phyloP scores from a whole-genome alignment of 139 green algal genomes.

The Micromonas pusilla region DNA sequence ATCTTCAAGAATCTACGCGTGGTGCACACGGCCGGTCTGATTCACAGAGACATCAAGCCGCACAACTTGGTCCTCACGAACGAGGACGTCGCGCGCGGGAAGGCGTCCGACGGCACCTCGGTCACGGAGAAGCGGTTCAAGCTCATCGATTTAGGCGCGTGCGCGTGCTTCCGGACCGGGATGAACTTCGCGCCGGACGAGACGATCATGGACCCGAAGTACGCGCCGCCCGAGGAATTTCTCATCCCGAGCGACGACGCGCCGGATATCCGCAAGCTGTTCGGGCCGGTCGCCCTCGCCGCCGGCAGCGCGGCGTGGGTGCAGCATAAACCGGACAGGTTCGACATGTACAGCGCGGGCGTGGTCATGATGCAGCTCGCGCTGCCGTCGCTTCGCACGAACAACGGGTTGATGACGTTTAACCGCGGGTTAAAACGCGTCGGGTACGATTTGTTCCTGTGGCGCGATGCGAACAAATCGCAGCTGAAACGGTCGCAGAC shows the following conservation, averaged over 20 bases:
- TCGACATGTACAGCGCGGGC: slow-evolving; percentile 50
- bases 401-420: slow-evolving; percentile 42
- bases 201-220: slow-evolving; percentile 49
- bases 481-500: slow-evolving; percentile 11
- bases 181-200: slow-evolving; percentile 52
- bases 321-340: slow-evolving; percentile 46
- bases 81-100: slow-evolving; percentile 1
- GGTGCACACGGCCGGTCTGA: slow-evolving; percentile 42
- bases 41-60: slow-evolving; percentile 52
- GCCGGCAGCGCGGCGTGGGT: slow-evolving; percentile 22
- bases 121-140: slow-evolving; percentile 34
- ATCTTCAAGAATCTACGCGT: slow-evolving; percentile 33
- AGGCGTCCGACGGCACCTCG: not conserved
- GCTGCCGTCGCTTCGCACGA: slow-evolving; percentile 40
- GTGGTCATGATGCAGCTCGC: slow-evolving; percentile 49
- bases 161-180: slow-evolving; percentile 47
- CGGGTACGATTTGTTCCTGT: slow-evolving; percentile 15
- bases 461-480: not conserved
- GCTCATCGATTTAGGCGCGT: slow-evolving; percentile 52
- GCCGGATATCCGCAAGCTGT: slow-evolving; percentile 15
- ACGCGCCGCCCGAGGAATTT: slow-evolving; percentile 44
- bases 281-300: slow-evolving; percentile 17
- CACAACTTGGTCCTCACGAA: slow-evolving; percentile 46
- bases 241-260: slow-evolving; percentile 43
- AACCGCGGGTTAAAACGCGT: slow-evolving; percentile 45